phyloP scores from a whole-genome alignment of 306 rosid species.

The Senna siamea region DNA sequence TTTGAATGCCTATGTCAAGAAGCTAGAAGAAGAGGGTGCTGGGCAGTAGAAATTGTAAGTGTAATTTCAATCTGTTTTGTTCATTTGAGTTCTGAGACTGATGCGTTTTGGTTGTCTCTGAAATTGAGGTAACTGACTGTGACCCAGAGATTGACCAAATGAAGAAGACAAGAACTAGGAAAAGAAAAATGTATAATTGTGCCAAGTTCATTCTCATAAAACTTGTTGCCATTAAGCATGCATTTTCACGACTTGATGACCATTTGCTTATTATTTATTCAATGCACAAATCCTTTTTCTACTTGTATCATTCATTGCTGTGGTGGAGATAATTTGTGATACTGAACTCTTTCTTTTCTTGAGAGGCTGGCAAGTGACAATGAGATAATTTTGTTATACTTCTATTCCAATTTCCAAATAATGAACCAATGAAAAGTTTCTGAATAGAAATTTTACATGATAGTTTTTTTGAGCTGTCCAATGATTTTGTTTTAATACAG shows the following conservation, averaged over 20 bases:
- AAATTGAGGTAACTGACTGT: background rate
- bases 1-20: constrained; percentile 74
- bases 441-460: background rate
- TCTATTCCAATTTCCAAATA: background rate
- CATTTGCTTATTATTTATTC: constrained; percentile 12
- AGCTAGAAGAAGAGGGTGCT: constrained; percentile 64
- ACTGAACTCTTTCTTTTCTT: background rate
- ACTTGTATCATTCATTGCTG: background rate
- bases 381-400: background rate
- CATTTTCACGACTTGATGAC: constrained; percentile 5
- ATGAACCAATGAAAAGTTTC: background rate
- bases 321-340: background rate
- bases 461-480: background rate
- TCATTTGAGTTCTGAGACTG: constrained; percentile 15
- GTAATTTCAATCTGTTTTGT: constrained; percentile 21
- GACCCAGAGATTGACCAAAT: background rate
- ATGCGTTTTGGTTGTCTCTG: constrained; percentile 16
- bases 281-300: background rate
- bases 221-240: constrained; percentile 27
- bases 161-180: background rate
- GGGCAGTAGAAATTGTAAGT: constrained; percentile 48
- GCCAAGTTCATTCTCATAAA: constrained; percentile 1
- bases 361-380: background rate
- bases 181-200: constrained; percentile 25
- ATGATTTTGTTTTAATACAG: background rate